Evolutionary conservation across 305 asterid genomes (phyloP).

Genomic region (Ajuga reptans): DNA sequence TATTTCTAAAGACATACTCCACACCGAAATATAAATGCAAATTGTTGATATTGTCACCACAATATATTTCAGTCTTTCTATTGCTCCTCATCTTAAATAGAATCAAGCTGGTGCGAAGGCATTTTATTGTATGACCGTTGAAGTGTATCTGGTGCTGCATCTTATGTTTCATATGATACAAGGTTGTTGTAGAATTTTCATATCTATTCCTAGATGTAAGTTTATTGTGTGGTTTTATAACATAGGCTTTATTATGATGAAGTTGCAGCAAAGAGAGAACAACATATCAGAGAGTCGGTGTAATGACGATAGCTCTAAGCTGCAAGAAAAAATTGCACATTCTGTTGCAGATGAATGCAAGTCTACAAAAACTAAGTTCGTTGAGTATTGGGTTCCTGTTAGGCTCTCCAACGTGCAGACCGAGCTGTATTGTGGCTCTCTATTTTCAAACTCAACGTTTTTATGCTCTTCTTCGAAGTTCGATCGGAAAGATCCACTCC

Average conservation of each 20-base stretch:
- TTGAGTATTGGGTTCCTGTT: conserved; percentile 71
- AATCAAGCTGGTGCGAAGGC: background rate
- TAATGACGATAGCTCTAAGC: conserved; percentile 17
- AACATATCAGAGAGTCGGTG: conserved; percentile 14
- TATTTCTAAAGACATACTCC: background rate
- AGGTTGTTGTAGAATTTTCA: background rate
- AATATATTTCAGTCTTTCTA: background rate
- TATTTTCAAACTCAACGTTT: conserved; percentile 35
- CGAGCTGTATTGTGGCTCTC: conserved; percentile 51
- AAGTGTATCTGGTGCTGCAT: background rate
- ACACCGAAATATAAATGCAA: background rate
- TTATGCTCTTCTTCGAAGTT: conserved; percentile 34
- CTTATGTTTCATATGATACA: background rate
- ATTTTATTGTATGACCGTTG: background rate
- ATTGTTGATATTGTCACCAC: background rate
- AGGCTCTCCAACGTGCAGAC: conserved; percentile 49
- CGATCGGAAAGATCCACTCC: conserved; percentile 22
- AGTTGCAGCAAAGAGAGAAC: conserved; percentile 15
- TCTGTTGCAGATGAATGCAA: conserved; percentile 29
- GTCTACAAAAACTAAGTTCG: conserved; percentile 23
- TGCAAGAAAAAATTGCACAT: conserved; percentile 18
- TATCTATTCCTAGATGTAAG: background rate
- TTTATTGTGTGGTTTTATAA: background rate
- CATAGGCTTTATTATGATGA: conserved; percentile 15
- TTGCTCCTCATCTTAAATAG: background rate